A percentile compares a stretch with the other conserved stretches of the same genome.
These are phyloP conservation scores for Phanerodontia chrysosporium DNA, from an alignment of 768 basidiomycete species.

Conservation along the genomic window DNA sequence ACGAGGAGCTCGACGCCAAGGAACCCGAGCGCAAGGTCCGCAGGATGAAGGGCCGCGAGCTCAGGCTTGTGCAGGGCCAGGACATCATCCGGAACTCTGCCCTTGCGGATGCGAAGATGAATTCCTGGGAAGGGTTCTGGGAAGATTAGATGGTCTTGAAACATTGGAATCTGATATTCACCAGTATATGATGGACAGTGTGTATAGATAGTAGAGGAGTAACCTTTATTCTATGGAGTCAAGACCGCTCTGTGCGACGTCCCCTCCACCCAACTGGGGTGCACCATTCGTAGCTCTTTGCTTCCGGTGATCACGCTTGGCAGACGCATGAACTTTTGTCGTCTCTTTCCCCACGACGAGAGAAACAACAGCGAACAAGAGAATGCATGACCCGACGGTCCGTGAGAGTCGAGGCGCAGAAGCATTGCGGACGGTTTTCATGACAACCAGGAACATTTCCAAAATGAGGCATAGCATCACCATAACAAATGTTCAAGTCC, in stretches of 20 bases:
- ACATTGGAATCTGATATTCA: too few species aligned
- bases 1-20: slow-evolving; percentile 69
- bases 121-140: slow-evolving; percentile 34
- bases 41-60: slow-evolving; percentile 82
- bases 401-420: not conserved
- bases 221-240: too few species aligned
- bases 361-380: not conserved
- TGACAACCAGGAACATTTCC: slow-evolving; percentile 5
- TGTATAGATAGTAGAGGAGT: too few species aligned
- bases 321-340: not conserved
- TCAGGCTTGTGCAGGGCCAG: slow-evolving; percentile 78
- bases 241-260: too few species aligned
- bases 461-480: not conserved
- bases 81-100: slow-evolving; percentile 53
- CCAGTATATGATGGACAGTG: not conserved
- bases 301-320: too few species aligned
- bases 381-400: not conserved
- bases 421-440: not conserved
- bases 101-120: slow-evolving; percentile 29
- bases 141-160: not conserved
- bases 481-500: not conserved
- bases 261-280: too few species aligned
- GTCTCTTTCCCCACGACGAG: not conserved
- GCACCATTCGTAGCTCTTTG: too few species aligned
- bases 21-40: slow-evolving; percentile 62